These are phyloP conservation scores for Cutaneotrichosporon cavernicola DNA, from an alignment of 1,284 basidiomycete genomes.

Conservation along the genomic window DNA sequence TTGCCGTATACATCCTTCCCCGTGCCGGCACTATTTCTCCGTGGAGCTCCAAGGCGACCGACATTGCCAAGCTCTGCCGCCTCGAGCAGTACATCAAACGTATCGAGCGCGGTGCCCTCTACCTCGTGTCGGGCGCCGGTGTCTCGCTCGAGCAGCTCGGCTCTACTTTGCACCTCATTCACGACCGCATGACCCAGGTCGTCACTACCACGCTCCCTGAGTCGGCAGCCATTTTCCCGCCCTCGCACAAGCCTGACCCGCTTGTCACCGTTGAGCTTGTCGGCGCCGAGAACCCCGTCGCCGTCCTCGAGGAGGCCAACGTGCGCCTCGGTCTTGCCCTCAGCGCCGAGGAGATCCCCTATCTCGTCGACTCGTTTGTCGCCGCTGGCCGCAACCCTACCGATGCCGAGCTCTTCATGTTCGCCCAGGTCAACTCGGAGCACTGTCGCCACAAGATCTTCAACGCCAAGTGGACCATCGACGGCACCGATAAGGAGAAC, in stretches of 20 bases:
- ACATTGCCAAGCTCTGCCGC: slow-evolving; percentile 85
- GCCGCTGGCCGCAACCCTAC: slow-evolving; percentile 78
- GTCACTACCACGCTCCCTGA: slow-evolving; percentile 63
- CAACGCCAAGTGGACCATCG: slow-evolving; percentile 94
- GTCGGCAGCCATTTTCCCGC: slow-evolving; percentile 67
- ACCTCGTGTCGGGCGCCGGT: slow-evolving; percentile 61
- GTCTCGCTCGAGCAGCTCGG: slow-evolving; percentile 51
- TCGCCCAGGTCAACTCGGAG: slow-evolving; percentile 99
- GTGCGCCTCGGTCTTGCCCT: slow-evolving; percentile 84
- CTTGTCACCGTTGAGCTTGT: slow-evolving; percentile 67
- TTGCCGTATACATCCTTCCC: slow-evolving; percentile 69
- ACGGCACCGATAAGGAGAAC: slow-evolving; percentile 65
- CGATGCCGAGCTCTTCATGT: slow-evolving; percentile 99
- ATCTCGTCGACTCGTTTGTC: slow-evolving; percentile 86
- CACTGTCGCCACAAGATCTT: slow-evolving; percentile 99
- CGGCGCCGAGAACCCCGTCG: slow-evolving; percentile 57
- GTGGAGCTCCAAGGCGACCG: slow-evolving; percentile 97
- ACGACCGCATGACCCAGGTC: slow-evolving; percentile 95
- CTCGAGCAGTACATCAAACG: slow-evolving; percentile 69
- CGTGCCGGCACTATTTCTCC: slow-evolving; percentile 78
- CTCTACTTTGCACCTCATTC: slow-evolving; percentile 66
- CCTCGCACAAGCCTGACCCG: slow-evolving; percentile 60
- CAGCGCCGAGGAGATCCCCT: slow-evolving; percentile 84
- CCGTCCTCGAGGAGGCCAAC: slow-evolving; percentile 74
- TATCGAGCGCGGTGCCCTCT: slow-evolving; percentile 79